A percentile compares a stretch with the other conserved stretches of the same genome.
Evolutionary conservation across 148 eudicot genomes (phyloP).

Genomic region (Simmondsia chinensis): DNA sequence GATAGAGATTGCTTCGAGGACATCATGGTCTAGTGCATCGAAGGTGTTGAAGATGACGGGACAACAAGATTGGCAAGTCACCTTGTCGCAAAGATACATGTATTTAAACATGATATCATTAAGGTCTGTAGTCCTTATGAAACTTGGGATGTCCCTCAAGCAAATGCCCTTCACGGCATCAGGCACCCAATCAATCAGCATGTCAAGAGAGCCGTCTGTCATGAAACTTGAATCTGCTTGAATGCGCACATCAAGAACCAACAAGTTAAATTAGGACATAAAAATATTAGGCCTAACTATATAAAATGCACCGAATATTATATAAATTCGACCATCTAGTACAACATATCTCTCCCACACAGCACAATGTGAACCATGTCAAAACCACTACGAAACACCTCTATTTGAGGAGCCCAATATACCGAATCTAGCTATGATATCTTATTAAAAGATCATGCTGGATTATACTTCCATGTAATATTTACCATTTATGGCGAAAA

Average conservation of each 20-base stretch:
- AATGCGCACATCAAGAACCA: too few species aligned
- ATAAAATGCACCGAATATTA: not conserved
- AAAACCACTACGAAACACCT: too few species aligned
- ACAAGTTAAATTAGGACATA: not conserved
- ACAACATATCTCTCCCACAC: too few species aligned
- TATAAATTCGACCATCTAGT: not conserved
- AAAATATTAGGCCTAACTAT: not conserved
- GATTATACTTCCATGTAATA: too few species aligned
- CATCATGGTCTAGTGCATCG: slow-evolving; percentile 20
- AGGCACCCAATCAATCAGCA: slow-evolving; percentile 22
- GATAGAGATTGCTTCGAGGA: slow-evolving; percentile 6
- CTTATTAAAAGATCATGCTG: too few species aligned
- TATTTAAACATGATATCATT: slow-evolving; percentile 12
- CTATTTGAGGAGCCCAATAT: too few species aligned
- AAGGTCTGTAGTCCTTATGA: slow-evolving; percentile 17
- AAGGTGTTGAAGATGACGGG: slow-evolving; percentile 21
- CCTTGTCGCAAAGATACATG: not conserved
- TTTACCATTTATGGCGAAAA: too few species aligned
- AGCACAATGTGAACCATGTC: too few species aligned
- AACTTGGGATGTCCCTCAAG: slow-evolving; percentile 23
- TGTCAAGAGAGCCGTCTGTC: slow-evolving; percentile 20
- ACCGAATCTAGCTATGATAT: too few species aligned
- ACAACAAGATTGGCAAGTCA: too few species aligned
- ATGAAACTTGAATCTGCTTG: slow-evolving; percentile 16
- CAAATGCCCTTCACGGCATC: slow-evolving; percentile 26